These are phyloP conservation scores for Colletotrichum agaves DNA, from an alignment of 2,329 filamentous ascomycete genomes.

Conservation along the genomic window DNA sequence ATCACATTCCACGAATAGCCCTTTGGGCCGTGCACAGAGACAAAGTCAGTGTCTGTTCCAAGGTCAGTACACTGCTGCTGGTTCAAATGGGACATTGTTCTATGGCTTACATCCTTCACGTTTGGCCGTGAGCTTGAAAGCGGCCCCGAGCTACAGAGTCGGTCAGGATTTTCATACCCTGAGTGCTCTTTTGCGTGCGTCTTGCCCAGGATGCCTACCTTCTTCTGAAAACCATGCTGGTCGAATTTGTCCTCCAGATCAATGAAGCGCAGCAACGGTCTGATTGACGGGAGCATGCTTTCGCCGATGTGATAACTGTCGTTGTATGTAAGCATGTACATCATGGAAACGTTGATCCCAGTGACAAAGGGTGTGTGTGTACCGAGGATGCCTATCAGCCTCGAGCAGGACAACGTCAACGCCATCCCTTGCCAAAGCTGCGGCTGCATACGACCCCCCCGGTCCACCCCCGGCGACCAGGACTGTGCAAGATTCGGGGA, in stretches of 20 bases:
- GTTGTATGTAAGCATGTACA: not conserved
- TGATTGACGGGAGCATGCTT: conserved; percentile 50
- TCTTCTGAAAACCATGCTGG: conserved; percentile 51
- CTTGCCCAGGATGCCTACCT: too few relatives aligned
- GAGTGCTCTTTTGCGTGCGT: too few relatives aligned
- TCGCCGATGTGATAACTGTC: conserved; percentile 52
- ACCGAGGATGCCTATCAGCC: conserved; percentile 55
- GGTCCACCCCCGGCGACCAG: conserved; percentile 58
- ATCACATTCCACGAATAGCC: conserved; percentile 58
- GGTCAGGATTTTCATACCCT: too few relatives aligned
- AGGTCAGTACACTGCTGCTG: too few relatives aligned
- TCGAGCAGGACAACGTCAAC: conserved; percentile 57
- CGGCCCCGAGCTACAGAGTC: conserved; percentile 44
- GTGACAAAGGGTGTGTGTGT: not conserved
- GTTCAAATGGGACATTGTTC: too few relatives aligned
- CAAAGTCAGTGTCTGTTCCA: conserved; percentile 51
- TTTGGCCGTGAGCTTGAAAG: conserved; percentile 51
- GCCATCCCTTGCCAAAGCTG: conserved; percentile 55
- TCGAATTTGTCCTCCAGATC: conserved; percentile 54
- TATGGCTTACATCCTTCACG: conserved; percentile 42
- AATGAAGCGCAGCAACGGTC: conserved; percentile 56
- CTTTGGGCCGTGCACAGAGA: conserved; percentile 49
- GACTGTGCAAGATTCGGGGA: conserved; percentile 42
- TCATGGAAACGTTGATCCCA: not conserved
- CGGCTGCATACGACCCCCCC: conserved; percentile 56